Evolutionary conservation across 139 green algal genomes (phyloP).

Genomic region (Coelastrella sp.): DNA sequence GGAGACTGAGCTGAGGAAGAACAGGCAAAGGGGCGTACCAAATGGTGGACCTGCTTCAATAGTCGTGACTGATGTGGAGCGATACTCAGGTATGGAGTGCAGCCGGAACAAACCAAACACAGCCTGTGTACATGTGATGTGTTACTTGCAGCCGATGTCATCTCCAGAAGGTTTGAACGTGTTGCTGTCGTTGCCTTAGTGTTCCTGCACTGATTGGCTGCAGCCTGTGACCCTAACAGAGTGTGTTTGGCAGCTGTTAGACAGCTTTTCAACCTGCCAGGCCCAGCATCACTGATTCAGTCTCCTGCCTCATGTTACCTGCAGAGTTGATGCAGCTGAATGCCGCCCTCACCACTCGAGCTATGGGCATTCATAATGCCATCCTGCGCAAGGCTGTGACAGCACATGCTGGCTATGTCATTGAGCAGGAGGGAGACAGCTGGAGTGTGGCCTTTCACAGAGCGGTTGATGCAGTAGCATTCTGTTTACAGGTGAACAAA

Average conservation of each 20-base stretch:
- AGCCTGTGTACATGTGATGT: too few relatives aligned
- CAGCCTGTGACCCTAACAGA: too few relatives aligned
- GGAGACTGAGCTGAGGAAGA: constrained; percentile 4
- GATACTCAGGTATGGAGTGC: background rate
- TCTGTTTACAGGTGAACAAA: constrained; percentile 45
- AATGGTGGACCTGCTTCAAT: constrained; percentile 1
- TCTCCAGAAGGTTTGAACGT: too few relatives aligned
- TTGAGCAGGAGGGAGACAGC: constrained; percentile 60
- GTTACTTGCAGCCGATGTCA: too few relatives aligned
- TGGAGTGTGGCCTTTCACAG: constrained; percentile 64
- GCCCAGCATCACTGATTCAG: too few relatives aligned
- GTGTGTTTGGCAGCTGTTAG: too few relatives aligned
- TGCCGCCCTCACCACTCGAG: constrained; percentile 1
- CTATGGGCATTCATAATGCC: constrained; percentile 48
- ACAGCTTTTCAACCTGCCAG: too few relatives aligned
- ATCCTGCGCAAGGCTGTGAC: constrained; percentile 19
- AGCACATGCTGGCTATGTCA: constrained; percentile 13
- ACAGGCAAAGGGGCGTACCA: background rate
- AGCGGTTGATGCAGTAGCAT: constrained; percentile 55
- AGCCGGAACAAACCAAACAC: too few relatives aligned
- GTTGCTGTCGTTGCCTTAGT: too few relatives aligned
- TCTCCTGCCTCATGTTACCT: background rate
- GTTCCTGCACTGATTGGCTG: too few relatives aligned
- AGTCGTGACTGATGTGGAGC: constrained; percentile 39
- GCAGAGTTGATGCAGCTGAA: constrained; percentile 18